Evolutionary conservation across 495 filamentous ascomycete genomes (phyloP), one percentile per base, ranked within the genome.

Genomic region (Barbatosphaeria neglecta): DNA sequence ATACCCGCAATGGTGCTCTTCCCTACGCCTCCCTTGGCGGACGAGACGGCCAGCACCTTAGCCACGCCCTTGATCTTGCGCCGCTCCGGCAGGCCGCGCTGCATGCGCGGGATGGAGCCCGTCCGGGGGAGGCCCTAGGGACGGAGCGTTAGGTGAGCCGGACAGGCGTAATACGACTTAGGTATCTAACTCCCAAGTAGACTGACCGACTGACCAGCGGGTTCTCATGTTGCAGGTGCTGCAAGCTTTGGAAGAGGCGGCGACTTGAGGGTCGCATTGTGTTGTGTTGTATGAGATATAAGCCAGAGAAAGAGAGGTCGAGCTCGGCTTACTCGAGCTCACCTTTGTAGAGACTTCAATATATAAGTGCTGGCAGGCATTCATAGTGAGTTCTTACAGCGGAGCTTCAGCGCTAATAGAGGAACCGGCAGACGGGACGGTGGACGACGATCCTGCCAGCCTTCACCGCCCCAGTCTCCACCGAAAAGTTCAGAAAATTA

Each of bases 1-100:
- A 16, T 50, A 87, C 84, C 84, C 6, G 92, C 84, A 24, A 99
- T 81, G 15, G 92, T 99, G 38, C 84, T 90, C 59, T 99, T 99
- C 1, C 92, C 92, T 1, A 99, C 92, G 28, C 92, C 92, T 9
- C 92, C 92, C 55, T 99, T 99, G 6, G 93, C 92, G 0, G 89
- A 95, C 28, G 87, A 94, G 16, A 99, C 84, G 24, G 87, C 90
- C 46, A 99, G 75, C 16, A 95, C 78, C 56, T 96, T 92, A 54
- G 76, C 73, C 41, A 97, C 90, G 59, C 84, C 77, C 16, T 74
- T 76, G 51, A 99, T 90, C 57, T 72, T 75, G 44, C 86, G 80
- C 54, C 85, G 83, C 48, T 84, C 68, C 2, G 92, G 93, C 8
- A 96, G 76, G 20, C 89, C 87, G 51, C 88, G 80, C 49, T 88